Percentiles rank a stretch among this genome's conserved stretches.
phyloP scores from a whole-genome alignment of 768 basidiomycete genomes.

The Aureoboletus auriporus region DNA sequence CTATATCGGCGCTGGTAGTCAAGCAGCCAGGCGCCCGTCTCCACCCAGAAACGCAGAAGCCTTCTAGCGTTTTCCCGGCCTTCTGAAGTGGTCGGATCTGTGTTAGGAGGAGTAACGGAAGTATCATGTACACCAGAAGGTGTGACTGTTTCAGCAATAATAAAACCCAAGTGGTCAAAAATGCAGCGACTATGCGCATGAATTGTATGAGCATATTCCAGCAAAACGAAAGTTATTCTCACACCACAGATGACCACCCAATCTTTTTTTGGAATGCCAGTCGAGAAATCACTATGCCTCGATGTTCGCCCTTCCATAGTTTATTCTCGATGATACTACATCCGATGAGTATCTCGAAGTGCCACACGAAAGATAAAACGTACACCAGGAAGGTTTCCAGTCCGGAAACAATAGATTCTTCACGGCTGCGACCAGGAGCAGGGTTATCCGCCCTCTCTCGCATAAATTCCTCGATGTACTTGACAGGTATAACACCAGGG shows the following conservation, averaged over 20 bases:
- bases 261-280: slow-evolving; percentile 57
- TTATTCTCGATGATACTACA: slow-evolving; percentile 70
- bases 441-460: slow-evolving; percentile 63
- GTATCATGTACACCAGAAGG: slow-evolving; percentile 33
- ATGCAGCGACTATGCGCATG: slow-evolving; percentile 32
- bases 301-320: slow-evolving; percentile 66
- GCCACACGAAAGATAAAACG: slow-evolving; percentile 21
- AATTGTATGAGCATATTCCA: slow-evolving; percentile 9
- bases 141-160: slow-evolving; percentile 18
- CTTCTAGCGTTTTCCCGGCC: slow-evolving; percentile 54
- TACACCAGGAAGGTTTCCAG: slow-evolving; percentile 69
- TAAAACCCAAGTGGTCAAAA: slow-evolving; percentile 41
- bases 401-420: slow-evolving; percentile 50
- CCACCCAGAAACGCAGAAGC: slow-evolving; percentile 79
- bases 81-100: slow-evolving; percentile 41
- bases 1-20: slow-evolving; percentile 51
- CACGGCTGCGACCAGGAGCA: slow-evolving; percentile 46
- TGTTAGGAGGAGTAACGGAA: slow-evolving; percentile 51
- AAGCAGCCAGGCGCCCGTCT: slow-evolving; percentile 61
- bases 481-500: slow-evolving; percentile 66
- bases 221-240: slow-evolving; percentile 24
- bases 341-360: not conserved
- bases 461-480: slow-evolving; percentile 57
- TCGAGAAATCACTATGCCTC: slow-evolving; percentile 51
- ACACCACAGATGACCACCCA: slow-evolving; percentile 64